phyloP scores from a whole-genome alignment of 441 rosid species.

The Gossypium gossypioides region DNA sequence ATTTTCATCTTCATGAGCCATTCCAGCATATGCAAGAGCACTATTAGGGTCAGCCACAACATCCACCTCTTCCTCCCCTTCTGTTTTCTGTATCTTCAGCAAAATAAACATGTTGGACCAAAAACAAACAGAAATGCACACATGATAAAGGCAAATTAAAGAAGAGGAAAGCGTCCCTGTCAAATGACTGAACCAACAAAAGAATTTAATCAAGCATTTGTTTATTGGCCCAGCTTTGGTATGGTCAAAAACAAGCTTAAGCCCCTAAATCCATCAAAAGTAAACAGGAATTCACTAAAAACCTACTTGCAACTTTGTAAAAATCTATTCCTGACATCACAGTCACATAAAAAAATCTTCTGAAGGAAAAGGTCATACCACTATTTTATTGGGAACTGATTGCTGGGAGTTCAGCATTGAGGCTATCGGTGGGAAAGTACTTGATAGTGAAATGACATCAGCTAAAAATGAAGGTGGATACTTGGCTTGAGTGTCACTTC shows the following conservation, averaged over 20 bases:
- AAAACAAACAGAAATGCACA: slow-evolving; percentile 4
- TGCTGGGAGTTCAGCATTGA: slow-evolving; percentile 34
- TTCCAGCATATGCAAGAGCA: slow-evolving; percentile 25
- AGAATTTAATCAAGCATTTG: background rate
- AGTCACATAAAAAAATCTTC: background rate
- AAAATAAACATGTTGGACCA: slow-evolving; percentile 16
- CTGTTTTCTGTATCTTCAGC: slow-evolving; percentile 30
- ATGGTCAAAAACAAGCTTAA: background rate
- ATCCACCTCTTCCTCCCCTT: slow-evolving; percentile 42
- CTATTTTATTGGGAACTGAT: slow-evolving; percentile 27
- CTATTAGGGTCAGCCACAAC: slow-evolving; percentile 18
- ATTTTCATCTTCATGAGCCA: slow-evolving; percentile 40
- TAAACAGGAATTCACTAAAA: background rate
- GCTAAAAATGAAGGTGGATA: slow-evolving; percentile 70
- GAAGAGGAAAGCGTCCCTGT: background rate
- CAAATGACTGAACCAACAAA: background rate
- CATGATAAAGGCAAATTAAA: slow-evolving; percentile 1
- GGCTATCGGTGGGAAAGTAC: slow-evolving; percentile 70
- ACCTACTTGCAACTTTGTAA: background rate
- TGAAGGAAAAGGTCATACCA: slow-evolving; percentile 28
- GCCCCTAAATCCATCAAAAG: background rate
- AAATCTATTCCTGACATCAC: background rate
- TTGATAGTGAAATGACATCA: slow-evolving; percentile 69
- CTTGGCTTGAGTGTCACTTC: slow-evolving; percentile 53
- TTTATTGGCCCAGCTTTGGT: background rate